phyloP scores from a whole-genome alignment of 371 early-diverging fungal genomes.

The Catenaria anguillulae region DNA sequence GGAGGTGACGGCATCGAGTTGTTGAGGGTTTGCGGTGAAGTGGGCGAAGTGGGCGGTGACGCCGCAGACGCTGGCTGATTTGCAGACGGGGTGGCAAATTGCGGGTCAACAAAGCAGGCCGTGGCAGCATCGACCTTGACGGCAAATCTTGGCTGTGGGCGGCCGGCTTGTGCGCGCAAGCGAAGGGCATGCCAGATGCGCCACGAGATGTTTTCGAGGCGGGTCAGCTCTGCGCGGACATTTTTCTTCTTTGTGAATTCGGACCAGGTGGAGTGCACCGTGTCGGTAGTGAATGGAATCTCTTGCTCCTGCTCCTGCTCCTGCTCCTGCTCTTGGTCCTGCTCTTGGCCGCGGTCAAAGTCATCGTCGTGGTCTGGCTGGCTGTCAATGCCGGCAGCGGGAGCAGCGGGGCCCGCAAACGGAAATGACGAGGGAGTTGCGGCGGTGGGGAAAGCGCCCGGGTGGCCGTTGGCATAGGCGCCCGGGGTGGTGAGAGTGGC shows the following conservation, averaged over 20 bases:
- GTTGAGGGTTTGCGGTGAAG: no score
- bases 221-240: not conserved
- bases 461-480: no score
- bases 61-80: no score
- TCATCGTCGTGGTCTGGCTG: no score
- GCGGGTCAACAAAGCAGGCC: constrained; percentile 1
- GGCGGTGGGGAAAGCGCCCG: no score
- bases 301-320: not conserved
- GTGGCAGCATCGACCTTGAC: not conserved
- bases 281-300: not conserved
- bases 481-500: no score
- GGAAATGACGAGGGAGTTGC: no score
- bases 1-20: not conserved
- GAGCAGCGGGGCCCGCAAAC: no score
- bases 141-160: not conserved
- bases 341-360: no score
- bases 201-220: constrained; percentile 2
- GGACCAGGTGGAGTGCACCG: not conserved
- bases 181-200: constrained; percentile 4
- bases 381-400: no score
- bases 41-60: no score
- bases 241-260: constrained; percentile 4
- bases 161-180: not conserved
- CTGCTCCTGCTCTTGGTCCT: no score
- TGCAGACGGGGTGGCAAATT: not conserved